These are phyloP conservation scores for Tylopilus sp. DNA, from an alignment of 1,284 basidiomycete species.

Conservation along the genomic window DNA sequence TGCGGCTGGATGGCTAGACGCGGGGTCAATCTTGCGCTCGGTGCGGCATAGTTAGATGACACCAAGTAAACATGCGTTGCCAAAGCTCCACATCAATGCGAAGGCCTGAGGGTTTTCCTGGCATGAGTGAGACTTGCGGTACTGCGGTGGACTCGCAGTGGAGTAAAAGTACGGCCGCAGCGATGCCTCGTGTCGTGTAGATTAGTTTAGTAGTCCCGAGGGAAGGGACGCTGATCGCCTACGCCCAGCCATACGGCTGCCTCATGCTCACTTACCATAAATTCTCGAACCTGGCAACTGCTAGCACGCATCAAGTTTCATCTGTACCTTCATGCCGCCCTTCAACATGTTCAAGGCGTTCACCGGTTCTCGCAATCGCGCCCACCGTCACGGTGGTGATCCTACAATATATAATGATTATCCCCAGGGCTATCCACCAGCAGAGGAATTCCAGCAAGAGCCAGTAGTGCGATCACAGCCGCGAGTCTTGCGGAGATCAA, in stretches of 20 bases:
- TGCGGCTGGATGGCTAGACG: conserved; percentile 5
- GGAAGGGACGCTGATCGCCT: conserved; percentile 1
- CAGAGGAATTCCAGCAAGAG: conserved; percentile 25
- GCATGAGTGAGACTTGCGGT: background rate
- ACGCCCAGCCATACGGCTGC: conserved; percentile 22
- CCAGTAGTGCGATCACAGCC: conserved; percentile 21
- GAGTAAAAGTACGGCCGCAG: background rate
- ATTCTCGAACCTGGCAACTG: conserved; percentile 17
- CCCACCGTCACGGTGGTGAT: conserved; percentile 29
- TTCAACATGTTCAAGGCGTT: conserved; percentile 39
- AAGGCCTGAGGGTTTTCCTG: conserved; percentile 1
- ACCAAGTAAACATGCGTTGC: background rate
- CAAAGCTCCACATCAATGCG: background rate
- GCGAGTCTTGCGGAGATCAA: conserved; percentile 29
- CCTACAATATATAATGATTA: conserved; percentile 26
- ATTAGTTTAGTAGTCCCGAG: conserved; percentile 5
- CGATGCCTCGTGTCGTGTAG: conserved; percentile 12
- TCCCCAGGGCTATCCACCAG: conserved; percentile 32
- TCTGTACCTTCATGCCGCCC: conserved; percentile 32
- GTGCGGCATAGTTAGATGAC: conserved; percentile 1
- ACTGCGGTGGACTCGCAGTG: background rate
- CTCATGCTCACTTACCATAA: conserved; percentile 32
- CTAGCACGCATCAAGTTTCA: conserved; percentile 14
- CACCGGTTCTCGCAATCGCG: conserved; percentile 33
- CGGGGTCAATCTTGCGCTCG: conserved; percentile 4